Evolutionary conservation across 2,329 filamentous ascomycete genomes (phyloP), one percentile per base, ranked within the genome.

Genomic region (Diaporthe eres): DNA sequence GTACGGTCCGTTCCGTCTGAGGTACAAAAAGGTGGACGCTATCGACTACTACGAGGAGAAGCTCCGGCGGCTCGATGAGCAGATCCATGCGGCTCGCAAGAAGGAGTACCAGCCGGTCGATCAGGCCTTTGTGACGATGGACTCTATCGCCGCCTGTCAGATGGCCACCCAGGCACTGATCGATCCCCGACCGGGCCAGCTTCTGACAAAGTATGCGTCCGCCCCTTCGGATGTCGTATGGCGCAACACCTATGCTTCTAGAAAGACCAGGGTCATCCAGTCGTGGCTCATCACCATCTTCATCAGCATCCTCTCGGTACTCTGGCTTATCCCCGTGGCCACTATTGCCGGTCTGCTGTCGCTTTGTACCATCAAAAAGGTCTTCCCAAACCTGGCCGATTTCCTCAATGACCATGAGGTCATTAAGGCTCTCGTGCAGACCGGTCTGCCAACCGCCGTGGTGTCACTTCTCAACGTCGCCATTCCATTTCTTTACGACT

Each of bases 151-250:
- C 19, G 93, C 96, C 44, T 93, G 91, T 79, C 97, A 99, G 86
- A 98, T 98, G 95, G 95, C 96, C 34, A 95, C 98, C 58, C 97
- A 99, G 84, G 96, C 97, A 5, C 93, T 98, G 15, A 92, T 99
- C 72, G 96, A 98, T 81, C 95, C 97, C 4, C 93, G 94, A 15
- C 97, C 97, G 0, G 93, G 96, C 75, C 93, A 94, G 76, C 89
- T 99, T 8, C 87, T 98, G 72, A 96, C 96, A 12, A 96, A 95
- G 76, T 90, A 94, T 39, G 96, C 96, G 3, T 97, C 97, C 0
- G 92, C 96, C 2, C 97, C 97, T 0, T 92, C 94, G 0, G 96
- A 98, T 82, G 92, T 99, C n/a, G 91, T 98, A 15, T 99, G 97
- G 97, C 90, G 89, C 77, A 98, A 98, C 81, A 98, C 95, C 0